Evolutionary conservation across 1,284 basidiomycete species (phyloP).

Genomic region (Amylostereum areolatum): DNA sequence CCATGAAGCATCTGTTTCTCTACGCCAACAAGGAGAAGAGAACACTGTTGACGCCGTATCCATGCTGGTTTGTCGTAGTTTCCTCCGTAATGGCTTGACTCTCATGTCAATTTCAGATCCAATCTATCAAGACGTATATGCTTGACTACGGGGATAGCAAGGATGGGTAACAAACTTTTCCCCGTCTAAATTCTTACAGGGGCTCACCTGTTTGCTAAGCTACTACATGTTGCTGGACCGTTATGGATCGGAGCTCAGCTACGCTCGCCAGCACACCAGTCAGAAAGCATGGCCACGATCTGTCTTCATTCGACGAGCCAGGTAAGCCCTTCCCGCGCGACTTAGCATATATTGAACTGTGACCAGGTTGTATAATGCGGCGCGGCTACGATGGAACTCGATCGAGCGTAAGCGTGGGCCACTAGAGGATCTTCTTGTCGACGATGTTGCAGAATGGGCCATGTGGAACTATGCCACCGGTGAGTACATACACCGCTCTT

Average conservation of each 20-base stretch:
- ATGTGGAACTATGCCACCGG: slow-evolving; percentile 76
- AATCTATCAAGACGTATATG: slow-evolving; percentile 59
- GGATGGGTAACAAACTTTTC: slow-evolving; percentile 41
- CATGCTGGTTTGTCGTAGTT: slow-evolving; percentile 45
- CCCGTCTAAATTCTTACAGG: neutral
- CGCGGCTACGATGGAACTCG: slow-evolving; percentile 66
- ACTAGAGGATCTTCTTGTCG: slow-evolving; percentile 73
- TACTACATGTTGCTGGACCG: slow-evolving; percentile 57
- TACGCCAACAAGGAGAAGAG: slow-evolving; percentile 72
- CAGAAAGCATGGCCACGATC: slow-evolving; percentile 71
- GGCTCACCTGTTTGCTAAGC: slow-evolving; percentile 23
- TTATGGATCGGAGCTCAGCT: slow-evolving; percentile 54
- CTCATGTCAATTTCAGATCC: slow-evolving; percentile 34
- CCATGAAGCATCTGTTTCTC: slow-evolving; percentile 61
- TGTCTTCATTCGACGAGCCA: slow-evolving; percentile 57
- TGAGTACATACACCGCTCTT: slow-evolving; percentile 24
- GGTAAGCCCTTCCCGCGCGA: slow-evolving; percentile 30
- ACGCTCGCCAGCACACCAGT: slow-evolving; percentile 59
- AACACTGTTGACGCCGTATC: slow-evolving; percentile 86
- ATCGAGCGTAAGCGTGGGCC: slow-evolving; percentile 66
- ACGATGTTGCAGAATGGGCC: slow-evolving; percentile 79
- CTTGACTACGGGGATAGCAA: slow-evolving; percentile 66
- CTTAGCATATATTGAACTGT: neutral
- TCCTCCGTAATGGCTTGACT: slow-evolving; percentile 1
- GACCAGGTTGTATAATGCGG: slow-evolving; percentile 56